These are phyloP conservation scores for Candida golubevii DNA, from an alignment of 805 yeast genomes.

Conservation along the genomic window DNA sequence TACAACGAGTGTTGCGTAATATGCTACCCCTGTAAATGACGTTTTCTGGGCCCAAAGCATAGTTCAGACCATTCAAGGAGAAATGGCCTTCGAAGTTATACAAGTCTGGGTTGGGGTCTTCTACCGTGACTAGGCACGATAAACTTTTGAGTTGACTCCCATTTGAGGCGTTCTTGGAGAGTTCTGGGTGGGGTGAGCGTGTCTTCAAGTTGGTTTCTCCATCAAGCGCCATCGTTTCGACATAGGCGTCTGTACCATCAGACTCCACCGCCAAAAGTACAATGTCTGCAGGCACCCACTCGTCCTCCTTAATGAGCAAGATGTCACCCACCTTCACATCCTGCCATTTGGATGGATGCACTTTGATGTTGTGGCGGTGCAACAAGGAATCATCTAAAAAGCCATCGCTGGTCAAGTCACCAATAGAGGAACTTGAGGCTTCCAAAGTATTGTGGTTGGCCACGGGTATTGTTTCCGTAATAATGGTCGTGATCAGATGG, in stretches of 20 bases:
- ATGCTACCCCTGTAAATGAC: constrained; percentile 89
- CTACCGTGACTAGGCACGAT: constrained; percentile 58
- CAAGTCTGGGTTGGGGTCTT: constrained; percentile 88
- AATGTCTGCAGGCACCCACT: constrained; percentile 93
- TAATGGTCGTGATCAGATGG: constrained; percentile 34
- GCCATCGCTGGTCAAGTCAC: constrained; percentile 5
- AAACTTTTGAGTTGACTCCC: constrained; percentile 49
- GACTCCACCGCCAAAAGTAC: constrained; percentile 64
- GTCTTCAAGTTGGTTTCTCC: constrained; percentile 94
- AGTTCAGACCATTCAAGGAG: constrained; percentile 31
- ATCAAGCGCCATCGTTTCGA: constrained; percentile 96
- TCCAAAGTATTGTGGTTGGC: constrained; percentile 1
- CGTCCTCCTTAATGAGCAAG: constrained; percentile 67
- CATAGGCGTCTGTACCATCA: constrained; percentile 58
- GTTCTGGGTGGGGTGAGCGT: constrained; percentile 59
- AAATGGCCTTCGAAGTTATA: constrained; percentile 87
- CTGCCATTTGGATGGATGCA: constrained; percentile 55
- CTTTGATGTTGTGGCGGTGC: constrained; percentile 30
- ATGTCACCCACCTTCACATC: constrained; percentile 85
- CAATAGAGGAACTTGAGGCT: constrained; percentile 2
- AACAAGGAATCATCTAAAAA: constrained; percentile 11
- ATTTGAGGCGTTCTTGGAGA: constrained; percentile 48
- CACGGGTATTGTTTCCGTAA: constrained; percentile 34
- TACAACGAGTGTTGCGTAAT: constrained; percentile 72
- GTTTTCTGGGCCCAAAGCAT: constrained; percentile 74